Conservation (phyloP, 345 rosid genomes). For the Dovyalis caffra region DNA sequence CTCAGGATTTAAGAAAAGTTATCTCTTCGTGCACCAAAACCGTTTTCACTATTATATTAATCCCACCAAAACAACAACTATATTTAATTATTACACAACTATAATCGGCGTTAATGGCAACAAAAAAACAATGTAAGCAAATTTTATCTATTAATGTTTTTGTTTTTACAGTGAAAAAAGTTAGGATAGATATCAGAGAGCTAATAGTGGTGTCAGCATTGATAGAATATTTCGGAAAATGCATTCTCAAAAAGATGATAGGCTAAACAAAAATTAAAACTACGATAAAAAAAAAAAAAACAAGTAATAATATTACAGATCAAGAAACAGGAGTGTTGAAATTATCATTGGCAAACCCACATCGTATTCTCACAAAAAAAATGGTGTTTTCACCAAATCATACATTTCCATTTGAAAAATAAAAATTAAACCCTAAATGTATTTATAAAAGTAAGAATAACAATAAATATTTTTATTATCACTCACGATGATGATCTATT, state of each 20-base stretch:
- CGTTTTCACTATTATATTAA: neutral
- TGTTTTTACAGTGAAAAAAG: too few relatives aligned
- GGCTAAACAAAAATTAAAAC: neutral
- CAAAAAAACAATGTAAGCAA: neutral
- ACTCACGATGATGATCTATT: constrained; percentile 13
- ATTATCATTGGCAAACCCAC: constrained; percentile 14
- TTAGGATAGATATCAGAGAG: too few relatives aligned
- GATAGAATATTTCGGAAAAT: neutral
- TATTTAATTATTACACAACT: neutral
- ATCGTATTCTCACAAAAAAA: constrained; percentile 34
- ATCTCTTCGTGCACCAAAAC: neutral
- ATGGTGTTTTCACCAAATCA: constrained; percentile 23
- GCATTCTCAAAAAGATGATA: neutral
- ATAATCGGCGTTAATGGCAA: neutral
- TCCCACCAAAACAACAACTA: neutral
- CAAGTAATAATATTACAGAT: neutral
- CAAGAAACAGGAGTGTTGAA: neutral
- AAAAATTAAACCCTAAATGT: too few relatives aligned
- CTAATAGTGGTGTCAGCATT: neutral
- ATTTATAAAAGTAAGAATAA: neutral
- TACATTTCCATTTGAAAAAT: neutral
- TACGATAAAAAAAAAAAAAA: neutral
- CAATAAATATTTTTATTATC: too few relatives aligned
- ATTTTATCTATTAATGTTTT: too few relatives aligned
- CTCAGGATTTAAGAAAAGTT: neutral